Conservation (phyloP, 208 protist genomes). For the Giardia duodenalis region DNA sequence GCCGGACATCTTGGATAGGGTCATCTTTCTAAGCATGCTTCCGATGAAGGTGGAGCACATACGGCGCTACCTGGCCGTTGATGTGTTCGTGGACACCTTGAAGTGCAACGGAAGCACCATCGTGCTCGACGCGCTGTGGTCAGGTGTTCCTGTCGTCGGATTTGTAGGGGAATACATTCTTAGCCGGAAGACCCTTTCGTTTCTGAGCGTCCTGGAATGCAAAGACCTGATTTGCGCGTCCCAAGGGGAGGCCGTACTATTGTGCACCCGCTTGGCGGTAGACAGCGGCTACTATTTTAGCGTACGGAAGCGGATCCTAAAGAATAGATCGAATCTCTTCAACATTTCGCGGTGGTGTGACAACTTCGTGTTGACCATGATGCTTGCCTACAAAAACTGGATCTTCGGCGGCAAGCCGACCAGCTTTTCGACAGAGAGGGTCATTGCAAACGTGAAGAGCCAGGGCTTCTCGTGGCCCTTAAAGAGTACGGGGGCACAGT, state of each 20-base stretch:
- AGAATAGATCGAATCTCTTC: background rate
- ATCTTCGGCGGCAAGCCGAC: background rate
- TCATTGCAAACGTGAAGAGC: background rate
- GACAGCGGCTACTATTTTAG: background rate
- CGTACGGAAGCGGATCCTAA: background rate
- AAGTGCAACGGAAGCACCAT: conserved; percentile 13
- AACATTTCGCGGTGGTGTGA: background rate
- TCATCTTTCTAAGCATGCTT: background rate
- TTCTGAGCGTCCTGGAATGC: background rate
- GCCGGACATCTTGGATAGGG: background rate
- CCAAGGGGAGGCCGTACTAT: background rate
- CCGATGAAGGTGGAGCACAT: background rate
- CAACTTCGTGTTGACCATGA: background rate
- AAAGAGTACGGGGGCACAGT: too few relatives aligned
- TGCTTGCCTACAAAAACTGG: background rate
- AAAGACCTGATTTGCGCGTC: background rate
- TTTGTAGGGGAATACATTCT: background rate
- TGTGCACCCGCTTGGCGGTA: background rate
- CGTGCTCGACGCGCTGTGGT: background rate
- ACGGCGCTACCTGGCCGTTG: background rate
- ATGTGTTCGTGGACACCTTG: background rate
- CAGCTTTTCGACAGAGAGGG: background rate
- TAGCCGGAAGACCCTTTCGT: background rate
- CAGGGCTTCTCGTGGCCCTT: background rate
- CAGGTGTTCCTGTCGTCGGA: background rate